Evolutionary conservation across 331 rosid species (phyloP).

Genomic region (Quercus lobata): DNA sequence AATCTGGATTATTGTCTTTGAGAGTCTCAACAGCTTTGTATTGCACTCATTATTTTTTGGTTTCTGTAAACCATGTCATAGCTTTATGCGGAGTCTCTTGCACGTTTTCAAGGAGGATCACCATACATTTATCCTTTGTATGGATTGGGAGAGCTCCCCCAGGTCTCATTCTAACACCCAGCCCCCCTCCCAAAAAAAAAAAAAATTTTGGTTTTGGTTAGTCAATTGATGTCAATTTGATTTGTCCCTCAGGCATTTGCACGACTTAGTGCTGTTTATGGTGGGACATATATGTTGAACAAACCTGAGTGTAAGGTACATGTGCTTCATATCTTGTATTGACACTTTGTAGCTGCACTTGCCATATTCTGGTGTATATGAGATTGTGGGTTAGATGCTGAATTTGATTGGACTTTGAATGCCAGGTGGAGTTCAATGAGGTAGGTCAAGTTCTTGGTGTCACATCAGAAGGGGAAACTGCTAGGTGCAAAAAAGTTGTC

Average conservation of each 20-base stretch:
- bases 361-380: not conserved
- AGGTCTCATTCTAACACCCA: slow-evolving; percentile 42
- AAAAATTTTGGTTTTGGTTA: slow-evolving; percentile 7
- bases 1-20: slow-evolving; percentile 7
- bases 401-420: slow-evolving; percentile 31
- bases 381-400: not conserved
- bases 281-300: slow-evolving; percentile 96
- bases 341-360: not conserved
- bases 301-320: slow-evolving; percentile 98
- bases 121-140: slow-evolving; percentile 97
- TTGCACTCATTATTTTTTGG: slow-evolving; percentile 10
- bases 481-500: slow-evolving; percentile 86
- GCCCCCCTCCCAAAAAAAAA: not conserved
- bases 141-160: slow-evolving; percentile 99
- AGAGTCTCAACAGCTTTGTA: slow-evolving; percentile 10
- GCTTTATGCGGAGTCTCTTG: slow-evolving; percentile 94
- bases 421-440: slow-evolving; percentile 86
- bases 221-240: not conserved
- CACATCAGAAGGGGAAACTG: slow-evolving; percentile 99
- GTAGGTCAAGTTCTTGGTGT: slow-evolving; percentile 87
- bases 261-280: slow-evolving; percentile 97
- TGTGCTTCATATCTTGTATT: not conserved
- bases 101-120: slow-evolving; percentile 98
- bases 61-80: slow-evolving; percentile 20
- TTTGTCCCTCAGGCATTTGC: slow-evolving; percentile 75